Percentiles rank a stretch among this genome's conserved stretches.
These are phyloP conservation scores for Fusarium algeriense DNA, from an alignment of 2,329 filamentous ascomycete genomes.

Conservation along the genomic window DNA sequence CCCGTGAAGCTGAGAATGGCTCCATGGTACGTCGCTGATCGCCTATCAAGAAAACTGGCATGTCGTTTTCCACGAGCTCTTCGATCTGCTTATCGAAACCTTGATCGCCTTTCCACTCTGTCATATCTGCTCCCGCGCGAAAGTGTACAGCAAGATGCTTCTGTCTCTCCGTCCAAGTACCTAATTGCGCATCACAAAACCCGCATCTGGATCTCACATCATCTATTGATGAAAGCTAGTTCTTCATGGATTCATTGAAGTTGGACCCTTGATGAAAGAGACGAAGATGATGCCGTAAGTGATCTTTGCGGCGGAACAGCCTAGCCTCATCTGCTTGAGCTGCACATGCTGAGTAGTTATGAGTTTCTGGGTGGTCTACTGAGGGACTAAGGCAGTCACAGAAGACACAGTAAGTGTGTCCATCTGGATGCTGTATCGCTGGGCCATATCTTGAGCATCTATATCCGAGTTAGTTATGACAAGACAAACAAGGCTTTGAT, in stretches of 20 bases:
- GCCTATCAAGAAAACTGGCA: neutral
- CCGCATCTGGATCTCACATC: neutral
- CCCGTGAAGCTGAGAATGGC: neutral
- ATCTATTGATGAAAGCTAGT: neutral
- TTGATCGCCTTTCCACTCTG: neutral
- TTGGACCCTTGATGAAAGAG: neutral
- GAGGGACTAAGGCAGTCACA: neutral
- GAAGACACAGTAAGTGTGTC: neutral
- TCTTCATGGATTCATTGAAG: neutral
- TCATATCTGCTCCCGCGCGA: neutral
- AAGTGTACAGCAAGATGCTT: neutral
- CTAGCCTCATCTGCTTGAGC: neutral
- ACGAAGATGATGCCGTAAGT: neutral
- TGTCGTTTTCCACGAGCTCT: neutral
- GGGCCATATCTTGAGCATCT: constrained; percentile 1
- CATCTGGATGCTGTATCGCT: neutral
- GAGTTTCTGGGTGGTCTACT: neutral
- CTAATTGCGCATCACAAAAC: neutral
- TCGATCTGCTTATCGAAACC: neutral
- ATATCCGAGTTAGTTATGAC: accelerated
- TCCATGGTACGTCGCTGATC: neutral
- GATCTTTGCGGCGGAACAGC: neutral
- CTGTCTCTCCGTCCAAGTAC: neutral
- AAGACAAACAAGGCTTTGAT: accelerated
- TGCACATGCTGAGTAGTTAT: neutral